These are phyloP conservation scores for Fusarium domesticum DNA, from an alignment of 2,329 filamentous ascomycete species.

Conservation along the genomic window DNA sequence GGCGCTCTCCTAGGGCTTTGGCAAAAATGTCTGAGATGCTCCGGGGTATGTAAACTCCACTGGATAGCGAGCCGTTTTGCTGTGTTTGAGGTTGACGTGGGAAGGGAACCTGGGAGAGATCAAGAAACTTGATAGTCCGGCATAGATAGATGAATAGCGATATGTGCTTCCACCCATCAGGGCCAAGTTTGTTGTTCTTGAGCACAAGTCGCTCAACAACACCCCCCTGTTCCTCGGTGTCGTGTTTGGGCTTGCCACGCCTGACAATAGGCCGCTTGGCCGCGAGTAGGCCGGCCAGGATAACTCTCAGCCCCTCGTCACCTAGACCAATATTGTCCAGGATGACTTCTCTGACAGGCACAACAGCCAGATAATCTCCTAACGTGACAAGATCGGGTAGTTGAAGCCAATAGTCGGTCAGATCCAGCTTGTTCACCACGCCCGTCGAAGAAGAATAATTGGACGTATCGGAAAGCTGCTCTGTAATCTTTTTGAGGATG, in stretches of 20 bases:
- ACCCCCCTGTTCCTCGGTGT: constrained; percentile 55
- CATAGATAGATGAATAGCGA: constrained; percentile 89
- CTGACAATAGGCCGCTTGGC: constrained; percentile 64
- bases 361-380: constrained; percentile 89
- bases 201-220: constrained; percentile 83
- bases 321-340: constrained; percentile 84
- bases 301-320: constrained; percentile 81
- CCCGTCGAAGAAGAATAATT: constrained; percentile 65
- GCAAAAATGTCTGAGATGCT: constrained; percentile 61
- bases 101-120: constrained; percentile 81
- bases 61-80: constrained; percentile 31
- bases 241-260: constrained; percentile 46
- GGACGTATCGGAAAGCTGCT: constrained; percentile 74
- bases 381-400: constrained; percentile 81
- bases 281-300: constrained; percentile 81
- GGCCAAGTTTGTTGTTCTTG: constrained; percentile 87
- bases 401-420: constrained; percentile 81
- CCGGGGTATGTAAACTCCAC: constrained; percentile 35
- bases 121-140: constrained; percentile 77
- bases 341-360: constrained; percentile 82
- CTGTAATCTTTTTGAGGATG: constrained; percentile 85
- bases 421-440: constrained; percentile 76
- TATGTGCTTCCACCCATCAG: constrained; percentile 88
- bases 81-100: constrained; percentile 45
- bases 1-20: constrained; percentile 71